Conservation (phyloP, 495 filamentous ascomycete genomes). For the Penicillium steckii region DNA sequence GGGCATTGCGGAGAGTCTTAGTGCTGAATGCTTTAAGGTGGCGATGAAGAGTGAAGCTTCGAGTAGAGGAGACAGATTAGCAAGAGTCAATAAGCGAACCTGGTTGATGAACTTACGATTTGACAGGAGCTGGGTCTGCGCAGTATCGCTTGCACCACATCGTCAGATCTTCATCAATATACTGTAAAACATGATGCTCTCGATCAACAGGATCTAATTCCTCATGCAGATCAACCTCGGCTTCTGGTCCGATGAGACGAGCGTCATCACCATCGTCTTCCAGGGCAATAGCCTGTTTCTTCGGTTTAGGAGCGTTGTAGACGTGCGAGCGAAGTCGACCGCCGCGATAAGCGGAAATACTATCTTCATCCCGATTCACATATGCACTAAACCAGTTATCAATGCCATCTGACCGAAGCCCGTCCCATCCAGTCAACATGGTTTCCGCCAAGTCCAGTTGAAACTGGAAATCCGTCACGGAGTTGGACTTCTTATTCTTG, state of each 20-base stretch:
- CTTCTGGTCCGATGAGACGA: constrained; percentile 9
- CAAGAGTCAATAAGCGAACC: neutral
- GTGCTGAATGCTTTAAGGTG: constrained; percentile 34
- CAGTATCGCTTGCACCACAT: constrained; percentile 45
- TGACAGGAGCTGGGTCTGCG: constrained; percentile 35
- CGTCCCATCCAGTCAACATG: constrained; percentile 31
- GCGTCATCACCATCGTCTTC: constrained; percentile 14
- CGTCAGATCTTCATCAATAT: constrained; percentile 20
- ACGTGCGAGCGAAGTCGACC: constrained; percentile 19
- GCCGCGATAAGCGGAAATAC: constrained; percentile 29
- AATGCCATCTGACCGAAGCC: neutral
- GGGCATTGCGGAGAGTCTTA: constrained; percentile 25
- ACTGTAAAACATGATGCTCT: neutral
- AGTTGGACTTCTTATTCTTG: constrained; percentile 31
- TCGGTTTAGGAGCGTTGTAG: constrained; percentile 17
- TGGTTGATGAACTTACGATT: constrained; percentile 30
- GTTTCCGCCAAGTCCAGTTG: constrained; percentile 36
- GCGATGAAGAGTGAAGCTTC: constrained; percentile 44
- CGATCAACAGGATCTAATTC: neutral
- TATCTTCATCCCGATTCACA: constrained; percentile 29
- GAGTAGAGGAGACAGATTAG: neutral
- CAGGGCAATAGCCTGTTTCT: neutral
- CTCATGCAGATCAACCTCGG: constrained; percentile 2
- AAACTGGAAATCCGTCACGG: constrained; percentile 41
- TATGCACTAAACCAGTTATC: constrained; percentile 19